Base-by-base conservation (phyloP, 1,284 basidiomycete genomes). In the Microbotryum silenes-acaulis region DNA sequence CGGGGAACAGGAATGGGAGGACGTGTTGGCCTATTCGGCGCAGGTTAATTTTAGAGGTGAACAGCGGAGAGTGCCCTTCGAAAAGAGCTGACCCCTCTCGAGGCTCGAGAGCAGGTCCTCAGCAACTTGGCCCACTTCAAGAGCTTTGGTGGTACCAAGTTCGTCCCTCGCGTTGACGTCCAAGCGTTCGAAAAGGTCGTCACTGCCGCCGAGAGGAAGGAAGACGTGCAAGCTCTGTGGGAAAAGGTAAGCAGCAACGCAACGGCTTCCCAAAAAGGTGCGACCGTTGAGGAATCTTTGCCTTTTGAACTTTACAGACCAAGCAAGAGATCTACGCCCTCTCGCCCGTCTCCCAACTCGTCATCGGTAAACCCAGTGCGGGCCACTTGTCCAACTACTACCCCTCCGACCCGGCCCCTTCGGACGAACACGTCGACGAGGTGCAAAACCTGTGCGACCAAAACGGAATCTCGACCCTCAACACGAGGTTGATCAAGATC, bases 381-480 rank as follows among this genome's bases (percentile, higher is more conserved):
- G 88, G 88, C 1, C 87, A 90, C 64, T 72, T 88, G 54, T 87
- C 85, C 33, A 88, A 89, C 72, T 91, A 91, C 74, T 91, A 91
- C 72, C 81, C 85, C 27, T 87, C 87, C 2, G 80, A 86, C 21
- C 62, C 67, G 63, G 74, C 80, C 10, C 83, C 86, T 31, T 79
- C 81, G 20, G 86, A 90, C 66, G 81, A 83, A 0, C 88, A 91
- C 72, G 87, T 89, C 20, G 81, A 82, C 21, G 80, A 81, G 3
- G 81, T 91, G 12, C 89, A 90, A 73, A 78, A 77, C 6, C 83
- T 83, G 2, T 85, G 86, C 2, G 89, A 91, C 75, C 83, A 83
- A 63, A 77, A 85, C 29, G 81, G 80, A 7, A 74, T 91, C 48
- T 85, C 88, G 64, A 81, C 88, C 7, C 74, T 90, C 64, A 90